Percentiles rank a stretch among this genome's conserved stretches.
These are phyloP conservation scores for Podospora sp. DNA, from an alignment of 495 filamentous ascomycete species.

Conservation along the genomic window DNA sequence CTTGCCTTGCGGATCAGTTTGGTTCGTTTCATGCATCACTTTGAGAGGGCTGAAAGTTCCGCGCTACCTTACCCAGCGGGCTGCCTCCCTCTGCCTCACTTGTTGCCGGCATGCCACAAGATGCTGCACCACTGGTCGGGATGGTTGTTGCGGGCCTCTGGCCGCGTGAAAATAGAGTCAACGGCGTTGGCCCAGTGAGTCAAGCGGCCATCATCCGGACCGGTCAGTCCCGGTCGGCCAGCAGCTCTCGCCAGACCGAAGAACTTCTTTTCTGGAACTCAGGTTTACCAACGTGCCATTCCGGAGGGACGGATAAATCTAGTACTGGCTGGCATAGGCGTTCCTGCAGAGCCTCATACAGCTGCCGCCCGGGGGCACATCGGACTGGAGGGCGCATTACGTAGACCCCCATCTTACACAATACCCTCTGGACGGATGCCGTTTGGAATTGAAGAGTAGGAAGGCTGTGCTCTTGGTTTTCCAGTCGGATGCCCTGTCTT, in stretches of 20 bases:
- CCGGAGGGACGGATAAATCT: conserved; percentile 4
- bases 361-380: not conserved
- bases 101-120: not conserved
- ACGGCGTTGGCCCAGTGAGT: not conserved
- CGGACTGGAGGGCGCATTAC: conserved; percentile 10
- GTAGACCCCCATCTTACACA: conserved; percentile 6
- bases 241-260: not conserved
- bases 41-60: not conserved
- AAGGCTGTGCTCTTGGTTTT: conserved; percentile 10
- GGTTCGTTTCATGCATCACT: conserved; percentile 20
- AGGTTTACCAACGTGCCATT: not conserved
- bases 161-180: not conserved
- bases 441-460: conserved; percentile 1
- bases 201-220: not conserved
- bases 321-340: not conserved
- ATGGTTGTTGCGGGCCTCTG: not conserved
- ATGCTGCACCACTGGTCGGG: not conserved
- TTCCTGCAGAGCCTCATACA: conserved; percentile 17
- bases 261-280: not conserved
- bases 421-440: conserved; percentile 3
- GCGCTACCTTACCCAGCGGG: not conserved
- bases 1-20: conserved; percentile 17
- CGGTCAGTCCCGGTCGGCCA: not conserved
- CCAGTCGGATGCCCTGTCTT: conserved; percentile 13
- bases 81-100: not conserved